A percentile compares a stretch with the other conserved stretches of the same genome.
These are phyloP conservation scores for Pseudopithomyces chartarum DNA, from an alignment of 2,329 filamentous ascomycete genomes.

Conservation along the genomic window DNA sequence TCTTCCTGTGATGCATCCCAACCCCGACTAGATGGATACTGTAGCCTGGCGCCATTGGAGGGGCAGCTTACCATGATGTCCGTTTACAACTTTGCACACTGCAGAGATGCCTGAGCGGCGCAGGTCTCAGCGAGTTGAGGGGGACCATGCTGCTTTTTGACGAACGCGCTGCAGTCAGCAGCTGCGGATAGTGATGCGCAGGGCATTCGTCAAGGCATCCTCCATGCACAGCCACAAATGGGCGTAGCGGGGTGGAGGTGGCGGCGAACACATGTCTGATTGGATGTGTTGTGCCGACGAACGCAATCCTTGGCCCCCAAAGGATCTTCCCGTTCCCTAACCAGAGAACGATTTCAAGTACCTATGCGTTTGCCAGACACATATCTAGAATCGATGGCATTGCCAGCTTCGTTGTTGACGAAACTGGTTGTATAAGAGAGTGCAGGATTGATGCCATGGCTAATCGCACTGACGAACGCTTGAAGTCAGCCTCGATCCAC, in stretches of 20 bases:
- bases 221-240: conserved; percentile 18
- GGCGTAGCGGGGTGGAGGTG: conserved; percentile 8
- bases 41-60: conserved; percentile 13
- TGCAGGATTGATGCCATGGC: too few relatives aligned
- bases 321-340: conserved; percentile 1
- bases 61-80: conserved; percentile 25
- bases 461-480: too few relatives aligned
- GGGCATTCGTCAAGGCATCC: conserved; percentile 10
- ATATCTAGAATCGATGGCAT: not conserved
- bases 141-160: conserved; percentile 21
- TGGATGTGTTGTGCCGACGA: conserved; percentile 10
- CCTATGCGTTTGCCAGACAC: not conserved
- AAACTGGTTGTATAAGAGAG: too few relatives aligned
- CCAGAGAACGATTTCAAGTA: not conserved
- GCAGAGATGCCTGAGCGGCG: conserved; percentile 20
- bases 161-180: conserved; percentile 27
- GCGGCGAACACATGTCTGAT: conserved; percentile 6
- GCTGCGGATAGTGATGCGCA: conserved; percentile 14
- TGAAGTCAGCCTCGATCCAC: too few relatives aligned
- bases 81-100: conserved; percentile 12
- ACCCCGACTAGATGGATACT: not conserved
- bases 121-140: conserved; percentile 7
- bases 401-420: too few relatives aligned
- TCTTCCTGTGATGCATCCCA: not conserved
- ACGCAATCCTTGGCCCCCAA: conserved; percentile 2